Base-by-base conservation (phyloP, 1,139 yeast species). In the Scheffersomyces stambukii region DNA sequence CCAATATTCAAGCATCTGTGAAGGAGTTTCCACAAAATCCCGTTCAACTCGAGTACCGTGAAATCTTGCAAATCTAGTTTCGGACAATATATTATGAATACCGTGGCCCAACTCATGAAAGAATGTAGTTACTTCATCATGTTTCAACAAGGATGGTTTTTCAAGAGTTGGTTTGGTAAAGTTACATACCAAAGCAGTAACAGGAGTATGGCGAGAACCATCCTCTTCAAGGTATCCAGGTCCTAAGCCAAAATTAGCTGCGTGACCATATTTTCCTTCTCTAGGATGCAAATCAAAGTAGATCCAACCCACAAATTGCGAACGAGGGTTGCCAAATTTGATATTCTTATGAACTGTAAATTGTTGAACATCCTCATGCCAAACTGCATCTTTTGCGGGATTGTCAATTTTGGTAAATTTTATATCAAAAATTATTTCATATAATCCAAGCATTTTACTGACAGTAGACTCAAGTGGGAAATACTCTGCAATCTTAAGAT, bases 51-150 rank as follows among this genome's bases (percentile, higher is more conserved):
- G 63, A 16, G 88, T 79, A 13, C 94, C 94, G 46, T 79, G 82
- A 57, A 83, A 83, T 37, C 79, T 65, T 2, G 81, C 67, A 43
- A 73, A 77, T 35, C 61, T 64, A 26, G 89, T 80, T 36, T 70
- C 64, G 6, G 89, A 82, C 35, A 84, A 69, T 24, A 84, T 61
- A 40, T 77, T 83, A 55, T 85, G 95, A 33, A 85, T 80, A 32
- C 94, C 95, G 50, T 85, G 95, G 16, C 95, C 95, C 43, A 84
- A 67, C 56, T 85, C 95, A 49, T 85, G 95, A 78, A 85, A 85
- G 45, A 85, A 80, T 0, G 95, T 85, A 16, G 78, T 77, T 5
- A 85, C 86, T 52, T 85, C 95, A 38, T 65, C 66, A 51, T 84
- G 95, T 48, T 80, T 80, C 43, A 85, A 67, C 41, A 85, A 62